These are phyloP conservation scores for Fragaria vesca DNA, from an alignment of 306 rosid species.

Conservation along the genomic window DNA sequence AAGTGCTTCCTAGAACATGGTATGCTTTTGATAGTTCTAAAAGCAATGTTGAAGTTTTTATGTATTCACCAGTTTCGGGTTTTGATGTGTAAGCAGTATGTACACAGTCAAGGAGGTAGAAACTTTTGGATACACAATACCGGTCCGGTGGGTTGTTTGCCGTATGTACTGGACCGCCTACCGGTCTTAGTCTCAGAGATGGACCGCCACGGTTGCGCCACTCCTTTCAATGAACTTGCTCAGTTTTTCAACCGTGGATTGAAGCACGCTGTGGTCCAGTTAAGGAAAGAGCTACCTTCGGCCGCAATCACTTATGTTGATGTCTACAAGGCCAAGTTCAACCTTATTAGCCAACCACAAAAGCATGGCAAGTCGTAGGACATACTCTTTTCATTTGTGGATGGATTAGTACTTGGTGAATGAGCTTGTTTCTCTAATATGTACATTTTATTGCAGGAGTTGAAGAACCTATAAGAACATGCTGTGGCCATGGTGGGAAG, in stretches of 20 bases:
- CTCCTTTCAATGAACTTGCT: conserved; percentile 49
- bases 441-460: conserved; percentile 16
- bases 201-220: conserved; percentile 52
- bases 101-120: conserved; percentile 55
- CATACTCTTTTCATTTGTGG: not conserved
- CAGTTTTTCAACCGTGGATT: conserved; percentile 48
- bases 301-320: conserved; percentile 65
- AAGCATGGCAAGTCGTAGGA: conserved; percentile 22
- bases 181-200: conserved; percentile 19
- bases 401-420: not conserved
- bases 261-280: conserved; percentile 42
- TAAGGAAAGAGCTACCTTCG: conserved; percentile 43
- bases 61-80: not conserved
- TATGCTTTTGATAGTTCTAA: no score
- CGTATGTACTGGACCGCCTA: conserved; percentile 37
- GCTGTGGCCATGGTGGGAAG: conserved; percentile 38
- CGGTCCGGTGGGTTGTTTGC: conserved; percentile 68
- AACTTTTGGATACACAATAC: conserved; percentile 75
- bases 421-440: not conserved
- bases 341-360: conserved; percentile 28
- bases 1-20: not conserved
- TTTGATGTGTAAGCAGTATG: conserved; percentile 24
- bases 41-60: not conserved
- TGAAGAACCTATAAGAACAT: conserved; percentile 20
- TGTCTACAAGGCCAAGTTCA: conserved; percentile 29